A percentile compares a stretch with the other conserved stretches of the same genome.
Conservation (phyloP, 306 rosid genomes). For the Argentina anserina region DNA sequence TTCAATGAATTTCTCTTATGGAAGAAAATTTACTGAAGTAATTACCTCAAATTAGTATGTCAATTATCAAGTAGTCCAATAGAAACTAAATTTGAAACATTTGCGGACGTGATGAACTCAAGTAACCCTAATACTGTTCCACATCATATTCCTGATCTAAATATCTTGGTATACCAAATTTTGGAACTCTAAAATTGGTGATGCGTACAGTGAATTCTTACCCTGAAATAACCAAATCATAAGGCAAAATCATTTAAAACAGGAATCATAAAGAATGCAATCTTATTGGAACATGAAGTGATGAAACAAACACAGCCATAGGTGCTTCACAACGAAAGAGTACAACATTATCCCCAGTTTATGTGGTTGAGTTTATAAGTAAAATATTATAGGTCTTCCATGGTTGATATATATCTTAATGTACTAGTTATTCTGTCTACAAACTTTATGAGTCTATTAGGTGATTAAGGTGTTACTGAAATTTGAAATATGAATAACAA, state of each 20-base stretch:
- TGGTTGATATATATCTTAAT: not conserved
- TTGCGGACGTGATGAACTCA: no score
- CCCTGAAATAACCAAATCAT: constrained; percentile 39
- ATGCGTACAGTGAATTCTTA: constrained; percentile 66
- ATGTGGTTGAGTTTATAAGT: not conserved
- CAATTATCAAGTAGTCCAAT: no score
- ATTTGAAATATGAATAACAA: not conserved
- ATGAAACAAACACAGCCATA: not conserved
- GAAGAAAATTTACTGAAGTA: no score
- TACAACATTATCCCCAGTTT: not conserved
- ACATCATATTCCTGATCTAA: no score
- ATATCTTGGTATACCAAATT: no score
- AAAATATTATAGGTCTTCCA: not conserved
- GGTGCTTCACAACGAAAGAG: not conserved
- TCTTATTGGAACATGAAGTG: not conserved
- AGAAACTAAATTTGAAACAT: no score
- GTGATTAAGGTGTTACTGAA: no score
- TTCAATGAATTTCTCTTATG: no score
- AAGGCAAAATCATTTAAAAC: not conserved
- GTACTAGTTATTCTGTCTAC: not conserved
- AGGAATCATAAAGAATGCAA: not conserved
- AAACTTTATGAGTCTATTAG: no score
- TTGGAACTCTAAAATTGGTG: constrained; percentile 66
- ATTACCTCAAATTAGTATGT: no score
- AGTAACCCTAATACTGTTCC: no score